Percentiles rank a stretch among this genome's conserved stretches.
Evolutionary conservation across 805 yeast species (phyloP).

Genomic region (Starmerella floricola): DNA sequence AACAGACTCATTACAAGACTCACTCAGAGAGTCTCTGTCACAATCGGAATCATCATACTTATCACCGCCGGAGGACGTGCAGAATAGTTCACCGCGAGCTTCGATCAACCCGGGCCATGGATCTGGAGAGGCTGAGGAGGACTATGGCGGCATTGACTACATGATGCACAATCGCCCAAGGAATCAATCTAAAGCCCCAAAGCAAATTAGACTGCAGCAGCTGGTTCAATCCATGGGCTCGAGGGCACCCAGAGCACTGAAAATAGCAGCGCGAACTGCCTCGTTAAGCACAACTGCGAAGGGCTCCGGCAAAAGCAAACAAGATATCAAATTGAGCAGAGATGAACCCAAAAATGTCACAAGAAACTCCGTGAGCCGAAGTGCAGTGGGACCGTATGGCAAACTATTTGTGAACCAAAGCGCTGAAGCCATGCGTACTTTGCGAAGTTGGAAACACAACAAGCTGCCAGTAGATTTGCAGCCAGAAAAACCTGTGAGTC

Average conservation of each 20-base stretch:
- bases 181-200: background rate
- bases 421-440: background rate
- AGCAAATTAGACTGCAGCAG: background rate
- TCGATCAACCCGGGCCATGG: no score
- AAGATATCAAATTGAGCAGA: background rate
- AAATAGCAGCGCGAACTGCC: slow-evolving; percentile 7
- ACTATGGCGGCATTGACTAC: slow-evolving; percentile 2
- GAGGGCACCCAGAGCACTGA: background rate
- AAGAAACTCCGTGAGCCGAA: no score
- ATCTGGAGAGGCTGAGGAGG: background rate
- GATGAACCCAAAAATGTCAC: no score
- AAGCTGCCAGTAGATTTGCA: background rate
- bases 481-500: background rate
- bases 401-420: slow-evolving; percentile 6
- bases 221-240: background rate
- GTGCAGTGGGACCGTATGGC: background rate
- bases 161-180: background rate
- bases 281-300: background rate
- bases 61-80: no score
- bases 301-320: background rate
- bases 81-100: no score
- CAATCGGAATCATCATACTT: no score
- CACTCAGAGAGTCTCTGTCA: no score
- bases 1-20: no score
- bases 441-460: background rate